Evolutionary conservation across 371 early-diverging fungal species (phyloP).

Genomic region (Mucor piriformis): DNA sequence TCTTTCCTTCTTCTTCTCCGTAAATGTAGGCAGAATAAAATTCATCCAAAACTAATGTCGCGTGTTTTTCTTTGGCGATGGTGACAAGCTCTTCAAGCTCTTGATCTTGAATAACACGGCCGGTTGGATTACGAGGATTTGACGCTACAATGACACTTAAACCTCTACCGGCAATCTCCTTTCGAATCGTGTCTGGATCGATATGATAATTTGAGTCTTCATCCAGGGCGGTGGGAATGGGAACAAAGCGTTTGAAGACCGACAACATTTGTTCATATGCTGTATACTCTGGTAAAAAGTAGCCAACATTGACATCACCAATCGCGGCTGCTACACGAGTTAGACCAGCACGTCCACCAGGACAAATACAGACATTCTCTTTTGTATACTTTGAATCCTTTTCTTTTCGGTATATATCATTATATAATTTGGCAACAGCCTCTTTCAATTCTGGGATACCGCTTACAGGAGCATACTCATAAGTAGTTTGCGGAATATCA

Average conservation of each 20-base stretch:
- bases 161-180: slow-evolving; percentile 50
- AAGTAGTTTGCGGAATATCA: slow-evolving; percentile 20
- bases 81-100: slow-evolving; percentile 40
- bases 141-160: slow-evolving; percentile 51
- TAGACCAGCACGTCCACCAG: slow-evolving; percentile 58
- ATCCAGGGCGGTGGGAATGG: slow-evolving; percentile 53
- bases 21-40: slow-evolving; percentile 60
- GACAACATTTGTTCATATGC: slow-evolving; percentile 53
- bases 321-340: slow-evolving; percentile 53
- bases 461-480: slow-evolving; percentile 48
- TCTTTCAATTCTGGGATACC: slow-evolving; percentile 40
- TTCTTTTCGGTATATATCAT: slow-evolving; percentile 43
- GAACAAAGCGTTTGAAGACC: slow-evolving; percentile 56
- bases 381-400: slow-evolving; percentile 48
- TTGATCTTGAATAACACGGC: slow-evolving; percentile 50
- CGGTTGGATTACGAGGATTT: slow-evolving; percentile 61
- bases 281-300: slow-evolving; percentile 59
- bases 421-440: slow-evolving; percentile 53
- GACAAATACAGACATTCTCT: slow-evolving; percentile 57
- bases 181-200: slow-evolving; percentile 36
- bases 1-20: slow-evolving; percentile 39
- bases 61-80: slow-evolving; percentile 42
- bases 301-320: slow-evolving; percentile 55
- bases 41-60: slow-evolving; percentile 53
- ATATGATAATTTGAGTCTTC: slow-evolving; percentile 48